phyloP scores from a whole-genome alignment of 306 rosid genomes.

The Elaeagnus macrophylla region DNA sequence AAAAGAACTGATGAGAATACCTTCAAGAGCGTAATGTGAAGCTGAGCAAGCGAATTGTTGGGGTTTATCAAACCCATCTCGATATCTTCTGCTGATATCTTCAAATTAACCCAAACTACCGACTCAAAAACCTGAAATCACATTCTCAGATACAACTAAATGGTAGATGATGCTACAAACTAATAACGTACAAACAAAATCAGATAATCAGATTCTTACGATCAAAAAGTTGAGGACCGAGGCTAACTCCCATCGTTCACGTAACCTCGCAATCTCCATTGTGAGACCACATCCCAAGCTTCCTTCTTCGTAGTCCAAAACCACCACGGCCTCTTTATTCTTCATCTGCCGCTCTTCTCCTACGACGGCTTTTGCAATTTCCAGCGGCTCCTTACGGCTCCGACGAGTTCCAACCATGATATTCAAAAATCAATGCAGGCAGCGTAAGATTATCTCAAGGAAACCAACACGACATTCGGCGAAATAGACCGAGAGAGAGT shows the following conservation, averaged over 20 bases:
- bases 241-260: constrained; percentile 81
- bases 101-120: constrained; percentile 42
- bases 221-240: constrained; percentile 66
- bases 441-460: not conserved
- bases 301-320: constrained; percentile 8
- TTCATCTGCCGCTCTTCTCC: constrained; percentile 22
- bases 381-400: constrained; percentile 4
- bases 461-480: not conserved
- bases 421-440: not conserved
- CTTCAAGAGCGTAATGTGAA: constrained; percentile 71
- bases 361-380: not conserved
- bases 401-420: constrained; percentile 20
- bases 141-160: not conserved
- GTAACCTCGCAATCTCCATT: constrained; percentile 41
- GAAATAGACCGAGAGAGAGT: not conserved
- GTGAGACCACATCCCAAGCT: constrained; percentile 5
- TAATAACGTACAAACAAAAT: not conserved
- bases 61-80: constrained; percentile 66
- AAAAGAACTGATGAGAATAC: constrained; percentile 20
- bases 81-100: constrained; percentile 58
- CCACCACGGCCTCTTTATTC: constrained; percentile 18
- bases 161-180: not conserved
- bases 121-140: constrained; percentile 58
- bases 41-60: constrained; percentile 44
- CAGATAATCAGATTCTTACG: constrained; percentile 22